Base-by-base conservation (phyloP, 2,329 filamentous ascomycete species). In the Magnaporthiopsis poae region DNA sequence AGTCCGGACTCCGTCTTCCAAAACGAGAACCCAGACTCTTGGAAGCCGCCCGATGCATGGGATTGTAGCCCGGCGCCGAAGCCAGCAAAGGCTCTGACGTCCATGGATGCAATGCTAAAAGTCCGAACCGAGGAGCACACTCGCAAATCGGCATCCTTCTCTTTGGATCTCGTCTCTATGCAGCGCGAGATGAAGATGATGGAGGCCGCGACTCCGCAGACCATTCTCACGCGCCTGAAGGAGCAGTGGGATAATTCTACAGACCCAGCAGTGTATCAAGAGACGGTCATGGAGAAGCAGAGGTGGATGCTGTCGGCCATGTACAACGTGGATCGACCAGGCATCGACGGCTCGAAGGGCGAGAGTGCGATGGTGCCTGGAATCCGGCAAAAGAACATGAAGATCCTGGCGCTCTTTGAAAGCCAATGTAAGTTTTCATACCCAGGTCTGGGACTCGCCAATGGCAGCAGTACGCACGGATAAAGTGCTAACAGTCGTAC, bases 181-280 rank as follows among this genome's bases (percentile, higher is more conserved):
- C 82, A 85, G 72, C 79, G 80, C 11, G 83, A 86, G 69, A 80
- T 86, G 63, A 76, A 79, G 46, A 79, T 81, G 64, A 86, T 88
- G 84, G 80, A 82, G 12, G 78, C 77, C 4, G 82, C 84, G 7
- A 80, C 79, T 35, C 76, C 81, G 0, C 80, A 81, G 63, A 76
- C 82, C 36, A 79, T 87, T 61, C 76, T 88, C 5, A 77, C 81
- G 46, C 80, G 85, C 4, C 77, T 89, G 56, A 84, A 81, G 39
- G 81, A 84, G 69, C 78, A 79, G 60, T 82, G 81, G 77, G 80
- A 84, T 66, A 77, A 81, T 3, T 79, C 77, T 56, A 74, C 76
- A 0, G 81, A 84, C 68, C 79, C 82, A 2, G 79, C 77, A n/a
- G 75, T 84, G 27, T 83, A 81, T 70, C 78, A 79, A 70, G 80